Conservation (phyloP, 768 basidiomycete genomes). For the Lyophyllum decastes region DNA sequence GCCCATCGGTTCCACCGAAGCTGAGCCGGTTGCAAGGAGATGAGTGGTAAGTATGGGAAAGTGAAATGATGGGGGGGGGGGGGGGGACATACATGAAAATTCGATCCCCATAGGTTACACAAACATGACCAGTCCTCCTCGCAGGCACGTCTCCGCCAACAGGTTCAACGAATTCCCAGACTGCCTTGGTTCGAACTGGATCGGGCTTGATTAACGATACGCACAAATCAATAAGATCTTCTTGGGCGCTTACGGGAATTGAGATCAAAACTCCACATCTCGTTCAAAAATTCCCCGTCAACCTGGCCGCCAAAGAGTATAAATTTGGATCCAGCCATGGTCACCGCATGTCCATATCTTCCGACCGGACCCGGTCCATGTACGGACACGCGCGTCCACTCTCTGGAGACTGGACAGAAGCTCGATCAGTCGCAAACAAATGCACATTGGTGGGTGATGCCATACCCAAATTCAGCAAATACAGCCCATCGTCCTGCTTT, state of each 20-base stretch:
- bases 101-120: slow-evolving; percentile 79
- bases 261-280: slow-evolving; percentile 92
- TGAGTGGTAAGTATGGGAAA: slow-evolving; percentile 11
- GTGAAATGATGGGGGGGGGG: too few species aligned
- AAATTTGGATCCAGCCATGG: slow-evolving; percentile 89
- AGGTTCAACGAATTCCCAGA: slow-evolving; percentile 83
- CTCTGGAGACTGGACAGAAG: slow-evolving; percentile 69
- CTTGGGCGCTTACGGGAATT: slow-evolving; percentile 71
- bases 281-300: slow-evolving; percentile 91
- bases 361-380: slow-evolving; percentile 80
- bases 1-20: slow-evolving; percentile 98
- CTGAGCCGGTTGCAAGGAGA: slow-evolving; percentile 34
- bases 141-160: slow-evolving; percentile 65
- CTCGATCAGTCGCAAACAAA: slow-evolving; percentile 2
- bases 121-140: slow-evolving; percentile 89
- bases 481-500: slow-evolving; percentile 89
- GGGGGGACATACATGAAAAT: slow-evolving; percentile 70
- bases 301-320: slow-evolving; percentile 97
- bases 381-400: slow-evolving; percentile 90
- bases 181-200: slow-evolving; percentile 78
- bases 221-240: not conserved
- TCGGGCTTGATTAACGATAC: slow-evolving; percentile 8
- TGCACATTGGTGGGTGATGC: slow-evolving; percentile 15
- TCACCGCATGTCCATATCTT: slow-evolving; percentile 94
- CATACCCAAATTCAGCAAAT: slow-evolving; percentile 92